Base-by-base conservation (phyloP, 345 rosid genomes). In the Ceriops tagal region DNA sequence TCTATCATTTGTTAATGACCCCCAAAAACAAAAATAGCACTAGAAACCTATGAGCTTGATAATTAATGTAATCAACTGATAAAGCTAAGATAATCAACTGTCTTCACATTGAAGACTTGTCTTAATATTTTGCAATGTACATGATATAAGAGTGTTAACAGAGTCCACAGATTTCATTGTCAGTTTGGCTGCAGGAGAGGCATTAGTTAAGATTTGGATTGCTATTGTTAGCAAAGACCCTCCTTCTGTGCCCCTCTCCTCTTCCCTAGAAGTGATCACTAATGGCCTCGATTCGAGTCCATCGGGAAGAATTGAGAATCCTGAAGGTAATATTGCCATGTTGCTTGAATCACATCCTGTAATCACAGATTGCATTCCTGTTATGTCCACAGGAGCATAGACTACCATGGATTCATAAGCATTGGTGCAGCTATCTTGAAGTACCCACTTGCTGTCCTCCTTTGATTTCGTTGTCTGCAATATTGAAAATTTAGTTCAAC, bases 281-380 rank as follows among this genome's bases (percentile, higher is more conserved):
- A 92, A 71, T 46, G 96, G 93, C 64, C 99, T 80, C 3, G 97
- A 87, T 74, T 95, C 99, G 2, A 87, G 69, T 63, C 98, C 97
- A 8, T 95, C 98, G 0, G 97, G 96, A 39, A 95, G 91, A 75
- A 95, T 88, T 1, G 98, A 88, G 89, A 95, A 95, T 37, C 99
- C 99, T 9, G 90, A 95, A 21, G 99, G 98, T 64, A 95, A 80
- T 64, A 89, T 66, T 2, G 93, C 88, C 22, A 87, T 79, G 85
- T 73, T 89, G 87, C 93, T 89, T 19, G 99, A 88, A 82, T 95
- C 96, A 22, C 96, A 92, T 62, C 99, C 99, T 0, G 91, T 89
- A 28, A 90, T 88, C 78, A 85, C 98, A 0, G 92, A 77, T 71
- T 95, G 97, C 81, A 90, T 92, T 19, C 84, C 84, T 1, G 80